Percentiles rank a stretch among this genome's conserved stretches.
phyloP scores from a whole-genome alignment of 495 filamentous ascomycete genomes.

The Friedmanniomyces endolithicus region DNA sequence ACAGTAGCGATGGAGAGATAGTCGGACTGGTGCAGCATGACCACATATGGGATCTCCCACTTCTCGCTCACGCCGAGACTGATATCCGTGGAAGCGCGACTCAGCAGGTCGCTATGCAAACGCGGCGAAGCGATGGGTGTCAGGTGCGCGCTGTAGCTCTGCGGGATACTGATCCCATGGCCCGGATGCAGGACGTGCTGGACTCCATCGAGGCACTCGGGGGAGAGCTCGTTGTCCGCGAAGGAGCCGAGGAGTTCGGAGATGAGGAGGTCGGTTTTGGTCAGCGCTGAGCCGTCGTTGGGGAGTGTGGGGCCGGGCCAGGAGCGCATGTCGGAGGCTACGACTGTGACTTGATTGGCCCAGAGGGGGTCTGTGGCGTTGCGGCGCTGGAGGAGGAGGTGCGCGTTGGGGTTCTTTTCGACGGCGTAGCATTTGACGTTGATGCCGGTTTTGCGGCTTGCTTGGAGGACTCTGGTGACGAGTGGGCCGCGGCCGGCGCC shows the following conservation, averaged over 20 bases:
- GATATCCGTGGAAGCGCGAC: conserved; percentile 44
- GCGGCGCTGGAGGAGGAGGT: conserved; percentile 75
- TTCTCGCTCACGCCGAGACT: conserved; percentile 36
- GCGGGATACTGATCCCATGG: conserved; percentile 84
- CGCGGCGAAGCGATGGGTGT: conserved; percentile 84
- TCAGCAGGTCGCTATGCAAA: conserved; percentile 64
- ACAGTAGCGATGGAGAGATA: conserved; percentile 56
- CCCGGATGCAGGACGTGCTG: conserved; percentile 62
- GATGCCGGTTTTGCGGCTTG: conserved; percentile 62
- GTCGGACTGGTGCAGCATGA: conserved; percentile 80
- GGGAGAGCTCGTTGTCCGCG: conserved; percentile 37
- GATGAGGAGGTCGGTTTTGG: conserved; percentile 79
- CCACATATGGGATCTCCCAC: conserved; percentile 78
- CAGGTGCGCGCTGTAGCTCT: conserved; percentile 80
- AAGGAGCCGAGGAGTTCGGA: conserved; percentile 88
- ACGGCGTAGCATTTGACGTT: conserved; percentile 77
- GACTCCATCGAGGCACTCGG: conserved; percentile 75
- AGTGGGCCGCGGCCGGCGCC: conserved; percentile 87
- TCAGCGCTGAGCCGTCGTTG: conserved; percentile 23
- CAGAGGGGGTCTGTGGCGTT: conserved; percentile 56
- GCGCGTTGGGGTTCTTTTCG: conserved; percentile 97
- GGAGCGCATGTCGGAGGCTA: conserved; percentile 92
- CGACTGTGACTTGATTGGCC: conserved; percentile 62
- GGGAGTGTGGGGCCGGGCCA: conserved; percentile 64
- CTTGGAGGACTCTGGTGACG: conserved; percentile 70